Percentiles rank a stretch among this genome's conserved stretches.
phyloP scores from a whole-genome alignment of 164 flowering plant genomes.

The Magnolia kwangsiensis region DNA sequence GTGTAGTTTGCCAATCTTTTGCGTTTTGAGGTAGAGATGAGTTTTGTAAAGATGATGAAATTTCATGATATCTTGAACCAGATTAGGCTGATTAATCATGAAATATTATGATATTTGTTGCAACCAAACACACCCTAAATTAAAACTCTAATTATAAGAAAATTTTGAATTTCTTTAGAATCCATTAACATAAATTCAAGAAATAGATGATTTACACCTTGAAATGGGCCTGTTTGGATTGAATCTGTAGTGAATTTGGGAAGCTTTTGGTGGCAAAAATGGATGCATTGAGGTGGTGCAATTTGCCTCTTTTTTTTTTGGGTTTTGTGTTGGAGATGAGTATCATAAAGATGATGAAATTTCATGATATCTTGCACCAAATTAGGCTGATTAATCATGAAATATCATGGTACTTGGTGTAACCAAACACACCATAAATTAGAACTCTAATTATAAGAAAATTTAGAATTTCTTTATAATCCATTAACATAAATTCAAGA shows the following conservation, averaged over 20 bases:
- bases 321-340: too few relatives aligned
- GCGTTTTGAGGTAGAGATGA: background rate
- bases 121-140: too few relatives aligned
- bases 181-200: conserved; percentile 10
- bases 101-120: too few relatives aligned
- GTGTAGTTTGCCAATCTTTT: conserved; percentile 15
- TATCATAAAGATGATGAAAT: too few relatives aligned
- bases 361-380: too few relatives aligned
- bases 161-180: background rate
- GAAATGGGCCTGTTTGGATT: conserved; percentile 17
- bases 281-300: too few relatives aligned
- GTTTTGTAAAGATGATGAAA: background rate
- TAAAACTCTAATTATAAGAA: background rate
- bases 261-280: conserved; percentile 5
- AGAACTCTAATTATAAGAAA: background rate
- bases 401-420: too few relatives aligned
- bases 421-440: background rate
- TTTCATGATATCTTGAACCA: too few relatives aligned
- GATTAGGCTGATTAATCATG: too few relatives aligned
- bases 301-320: too few relatives aligned
- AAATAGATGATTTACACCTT: conserved; percentile 23
- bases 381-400: too few relatives aligned
- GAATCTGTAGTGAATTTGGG: conserved; percentile 4
- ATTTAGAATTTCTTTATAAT: background rate
- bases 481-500: conserved; percentile 12